Percentiles rank a stretch among this genome's conserved stretches.
Conservation (phyloP, 345 rosid species). For the Bruguiera parviflora region DNA sequence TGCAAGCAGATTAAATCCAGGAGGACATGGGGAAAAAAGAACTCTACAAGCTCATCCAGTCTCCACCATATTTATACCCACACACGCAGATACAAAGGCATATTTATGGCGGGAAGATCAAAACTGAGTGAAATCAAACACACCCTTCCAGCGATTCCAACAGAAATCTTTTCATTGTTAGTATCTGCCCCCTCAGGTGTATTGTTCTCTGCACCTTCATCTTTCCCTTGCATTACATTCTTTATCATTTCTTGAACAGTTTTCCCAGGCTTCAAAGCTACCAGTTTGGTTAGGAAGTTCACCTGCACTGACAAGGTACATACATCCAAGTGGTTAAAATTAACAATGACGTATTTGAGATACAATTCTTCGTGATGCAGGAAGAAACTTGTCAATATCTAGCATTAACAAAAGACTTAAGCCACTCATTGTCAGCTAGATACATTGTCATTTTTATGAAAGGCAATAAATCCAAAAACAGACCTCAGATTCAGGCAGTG, state of each 20-base stretch:
- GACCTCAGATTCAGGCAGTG: conserved; percentile 95
- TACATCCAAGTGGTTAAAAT: conserved; percentile 3
- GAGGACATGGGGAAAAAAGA: neutral
- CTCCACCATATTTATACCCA: neutral
- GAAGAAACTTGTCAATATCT: neutral
- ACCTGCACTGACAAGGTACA: conserved; percentile 44
- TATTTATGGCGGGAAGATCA: neutral
- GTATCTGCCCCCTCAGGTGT: conserved; percentile 36
- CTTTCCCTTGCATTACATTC: conserved; percentile 87
- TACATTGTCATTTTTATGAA: neutral
- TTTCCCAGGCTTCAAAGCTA: conserved; percentile 81
- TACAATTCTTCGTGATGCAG: neutral
- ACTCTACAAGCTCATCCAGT: conserved; percentile 8
- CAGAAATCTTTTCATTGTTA: conserved; percentile 20
- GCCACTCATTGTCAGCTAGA: neutral
- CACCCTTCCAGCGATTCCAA: conserved; percentile 76
- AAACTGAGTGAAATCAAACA: conserved; percentile 15
- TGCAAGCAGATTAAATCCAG: conserved; percentile 16
- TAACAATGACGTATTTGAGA: neutral
- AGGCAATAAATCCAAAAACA: conserved; percentile 1
- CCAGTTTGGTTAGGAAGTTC: conserved; percentile 83
- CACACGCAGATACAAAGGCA: neutral
- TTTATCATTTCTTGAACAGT: conserved; percentile 70
- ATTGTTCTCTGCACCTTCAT: conserved; percentile 77
- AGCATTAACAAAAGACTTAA: neutral